Evolutionary conservation across 2,329 filamentous ascomycete species (phyloP).

Genomic region (Trichoderma atroviride): DNA sequence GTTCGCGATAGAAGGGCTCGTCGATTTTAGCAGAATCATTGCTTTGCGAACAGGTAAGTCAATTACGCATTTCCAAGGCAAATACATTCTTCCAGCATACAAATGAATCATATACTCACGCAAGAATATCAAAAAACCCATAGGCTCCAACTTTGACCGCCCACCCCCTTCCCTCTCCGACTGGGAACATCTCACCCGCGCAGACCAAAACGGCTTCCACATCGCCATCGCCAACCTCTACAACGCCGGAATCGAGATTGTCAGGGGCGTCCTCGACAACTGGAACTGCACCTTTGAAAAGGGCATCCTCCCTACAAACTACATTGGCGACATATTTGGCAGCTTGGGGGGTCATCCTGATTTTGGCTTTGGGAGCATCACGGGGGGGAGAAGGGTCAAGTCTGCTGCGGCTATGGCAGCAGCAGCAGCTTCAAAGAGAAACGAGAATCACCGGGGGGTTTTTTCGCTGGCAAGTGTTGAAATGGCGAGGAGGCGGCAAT

Average conservation of each 20-base stretch:
- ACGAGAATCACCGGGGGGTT: too few relatives aligned
- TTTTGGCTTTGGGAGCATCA: constrained; percentile 61
- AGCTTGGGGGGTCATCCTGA: constrained; percentile 66
- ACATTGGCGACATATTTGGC: constrained; percentile 72
- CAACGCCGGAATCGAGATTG: constrained; percentile 64
- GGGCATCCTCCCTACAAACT: constrained; percentile 64
- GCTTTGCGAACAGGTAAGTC: constrained; percentile 62
- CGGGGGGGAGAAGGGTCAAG: constrained; percentile 40
- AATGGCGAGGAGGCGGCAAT: constrained; percentile 35
- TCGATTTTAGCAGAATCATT: constrained; percentile 69
- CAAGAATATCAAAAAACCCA: background rate
- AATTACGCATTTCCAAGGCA: background rate
- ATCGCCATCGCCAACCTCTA: constrained; percentile 69
- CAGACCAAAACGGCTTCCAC: constrained; percentile 64
- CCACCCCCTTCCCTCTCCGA: constrained; percentile 61
- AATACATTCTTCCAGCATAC: background rate
- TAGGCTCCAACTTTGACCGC: constrained; percentile 70
- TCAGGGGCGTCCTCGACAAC: constrained; percentile 61
- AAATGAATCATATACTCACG: background rate
- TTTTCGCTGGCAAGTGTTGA: constrained; percentile 34
- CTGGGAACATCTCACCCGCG: constrained; percentile 61
- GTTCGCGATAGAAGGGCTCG: constrained; percentile 55
- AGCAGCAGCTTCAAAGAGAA: background rate
- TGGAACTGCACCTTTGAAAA: constrained; percentile 62
- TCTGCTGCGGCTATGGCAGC: constrained; percentile 26